These are phyloP conservation scores for Lactifluus subvellereus DNA, from an alignment of 768 basidiomycete species.

Conservation along the genomic window DNA sequence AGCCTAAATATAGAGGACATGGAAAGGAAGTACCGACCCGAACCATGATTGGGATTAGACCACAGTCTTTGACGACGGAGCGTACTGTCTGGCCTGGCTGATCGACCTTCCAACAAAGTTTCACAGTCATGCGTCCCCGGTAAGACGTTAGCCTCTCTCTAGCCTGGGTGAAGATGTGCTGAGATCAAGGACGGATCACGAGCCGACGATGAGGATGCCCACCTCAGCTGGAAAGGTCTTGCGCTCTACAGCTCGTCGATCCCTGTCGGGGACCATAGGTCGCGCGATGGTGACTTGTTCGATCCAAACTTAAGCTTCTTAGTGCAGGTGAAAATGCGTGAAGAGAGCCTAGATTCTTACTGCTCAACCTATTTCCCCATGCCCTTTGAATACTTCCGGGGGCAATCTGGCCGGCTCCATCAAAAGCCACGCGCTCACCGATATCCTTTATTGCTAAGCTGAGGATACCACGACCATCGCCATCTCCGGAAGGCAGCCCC, in stretches of 20 bases:
- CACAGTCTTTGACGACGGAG: constrained; percentile 75
- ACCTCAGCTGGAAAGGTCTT: constrained; percentile 89
- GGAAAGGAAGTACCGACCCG: constrained; percentile 54
- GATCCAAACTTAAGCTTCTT: constrained; percentile 68
- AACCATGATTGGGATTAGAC: constrained; percentile 94
- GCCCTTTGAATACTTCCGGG: constrained; percentile 47
- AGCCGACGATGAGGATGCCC: constrained; percentile 19
- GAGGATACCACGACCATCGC: constrained; percentile 74
- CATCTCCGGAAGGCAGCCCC: constrained; percentile 66
- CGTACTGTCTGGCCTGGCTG: constrained; percentile 59
- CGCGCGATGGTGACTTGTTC: constrained; percentile 75
- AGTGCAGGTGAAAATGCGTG: constrained; percentile 13
- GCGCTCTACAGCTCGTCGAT: constrained; percentile 65
- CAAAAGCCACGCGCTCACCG: constrained; percentile 88
- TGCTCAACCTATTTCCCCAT: constrained; percentile 81
- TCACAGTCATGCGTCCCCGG: constrained; percentile 81
- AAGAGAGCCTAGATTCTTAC: constrained; percentile 44
- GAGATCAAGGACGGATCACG: not conserved
- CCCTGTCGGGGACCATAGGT: constrained; percentile 85
- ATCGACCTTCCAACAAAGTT: constrained; percentile 77
- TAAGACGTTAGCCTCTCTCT: constrained; percentile 92
- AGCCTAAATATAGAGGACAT: not conserved
- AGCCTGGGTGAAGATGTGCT: constrained; percentile 46
- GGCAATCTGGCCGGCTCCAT: constrained; percentile 54
- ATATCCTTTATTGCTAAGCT: constrained; percentile 77